Evolutionary conservation across 1,284 basidiomycete genomes (phyloP).

Genomic region (Blastosporella zonata): DNA sequence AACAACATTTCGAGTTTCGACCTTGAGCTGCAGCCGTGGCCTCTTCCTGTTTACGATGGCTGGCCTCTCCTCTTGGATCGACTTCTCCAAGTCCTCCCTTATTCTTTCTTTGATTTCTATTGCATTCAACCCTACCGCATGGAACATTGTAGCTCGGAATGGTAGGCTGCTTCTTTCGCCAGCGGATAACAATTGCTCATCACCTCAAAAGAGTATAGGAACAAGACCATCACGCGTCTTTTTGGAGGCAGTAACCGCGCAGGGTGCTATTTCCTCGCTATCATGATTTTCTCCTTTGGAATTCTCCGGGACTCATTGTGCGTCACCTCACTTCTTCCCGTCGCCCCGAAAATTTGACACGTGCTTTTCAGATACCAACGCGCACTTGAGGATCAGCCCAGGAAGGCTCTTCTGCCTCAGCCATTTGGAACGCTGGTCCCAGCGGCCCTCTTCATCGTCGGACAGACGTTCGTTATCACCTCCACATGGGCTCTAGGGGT

Average conservation of each 20-base stretch:
- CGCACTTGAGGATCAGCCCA: conserved; percentile 75
- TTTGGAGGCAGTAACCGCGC: conserved; percentile 71
- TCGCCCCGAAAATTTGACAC: neutral
- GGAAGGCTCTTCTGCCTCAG: conserved; percentile 50
- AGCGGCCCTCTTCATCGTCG: conserved; percentile 60
- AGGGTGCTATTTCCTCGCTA: conserved; percentile 90
- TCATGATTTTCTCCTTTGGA: conserved; percentile 87
- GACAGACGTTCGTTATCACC: conserved; percentile 81
- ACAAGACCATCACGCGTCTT: conserved; percentile 82
- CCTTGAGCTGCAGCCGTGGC: no score
- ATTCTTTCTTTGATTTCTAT: conserved; percentile 64
- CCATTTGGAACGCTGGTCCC: conserved; percentile 64
- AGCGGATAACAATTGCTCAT: conserved; percentile 7
- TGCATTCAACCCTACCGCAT: conserved; percentile 89
- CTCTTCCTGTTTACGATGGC: conserved; percentile 1
- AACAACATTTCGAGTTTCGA: no score
- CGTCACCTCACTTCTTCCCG: conserved; percentile 29
- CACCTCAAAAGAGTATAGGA: conserved; percentile 71
- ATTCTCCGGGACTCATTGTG: conserved; percentile 85
- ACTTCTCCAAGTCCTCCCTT: conserved; percentile 65
- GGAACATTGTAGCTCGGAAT: conserved; percentile 94
- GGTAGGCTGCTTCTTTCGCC: conserved; percentile 45
- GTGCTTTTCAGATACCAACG: conserved; percentile 56
- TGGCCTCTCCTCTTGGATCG: conserved; percentile 36
- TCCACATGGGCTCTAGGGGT: conserved; percentile 92